Conservation (phyloP, 73 alveolate genomes). For the Symbiodinium pilosum region DNA sequence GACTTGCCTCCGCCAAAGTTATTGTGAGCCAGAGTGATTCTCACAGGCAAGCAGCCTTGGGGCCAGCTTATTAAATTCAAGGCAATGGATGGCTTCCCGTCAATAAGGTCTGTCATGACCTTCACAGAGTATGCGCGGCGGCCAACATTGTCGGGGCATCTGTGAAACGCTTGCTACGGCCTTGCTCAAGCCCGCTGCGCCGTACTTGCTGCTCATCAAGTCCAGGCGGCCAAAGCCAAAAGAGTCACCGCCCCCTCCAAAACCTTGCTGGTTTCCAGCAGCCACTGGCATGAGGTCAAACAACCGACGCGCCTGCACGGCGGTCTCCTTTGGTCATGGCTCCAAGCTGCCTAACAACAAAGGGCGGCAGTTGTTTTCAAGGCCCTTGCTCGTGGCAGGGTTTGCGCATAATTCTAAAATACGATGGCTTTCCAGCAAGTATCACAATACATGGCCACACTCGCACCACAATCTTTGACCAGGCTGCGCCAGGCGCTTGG, state of each 20-base stretch:
- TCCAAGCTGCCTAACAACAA: slow-evolving; percentile 16
- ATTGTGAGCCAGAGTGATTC: background rate
- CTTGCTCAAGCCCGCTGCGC: slow-evolving; percentile 48
- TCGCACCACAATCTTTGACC: too few relatives aligned
- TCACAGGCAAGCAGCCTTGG: background rate
- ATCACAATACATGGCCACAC: too few relatives aligned
- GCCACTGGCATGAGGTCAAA: too few relatives aligned
- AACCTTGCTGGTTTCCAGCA: background rate
- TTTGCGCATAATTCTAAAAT: too few relatives aligned
- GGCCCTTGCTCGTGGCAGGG: too few relatives aligned
- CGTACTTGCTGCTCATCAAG: slow-evolving; percentile 82
- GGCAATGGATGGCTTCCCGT: background rate
- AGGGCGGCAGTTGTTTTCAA: too few relatives aligned
- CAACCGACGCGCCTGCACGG: slow-evolving; percentile 42
- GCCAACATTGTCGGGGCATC: too few relatives aligned
- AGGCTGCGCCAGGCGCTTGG: slow-evolving; percentile 75
- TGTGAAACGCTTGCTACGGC: background rate
- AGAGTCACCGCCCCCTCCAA: slow-evolving; percentile 57
- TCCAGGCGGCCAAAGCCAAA: slow-evolving; percentile 83
- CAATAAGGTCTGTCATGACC: background rate
- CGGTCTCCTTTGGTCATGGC: slow-evolving; percentile 93
- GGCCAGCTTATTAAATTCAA: background rate
- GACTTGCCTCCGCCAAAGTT: background rate
- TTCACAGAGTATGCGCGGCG: background rate
- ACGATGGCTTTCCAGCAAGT: too few relatives aligned